Evolutionary conservation across 768 basidiomycete genomes (phyloP).

Genomic region (Lyophyllum decastes): DNA sequence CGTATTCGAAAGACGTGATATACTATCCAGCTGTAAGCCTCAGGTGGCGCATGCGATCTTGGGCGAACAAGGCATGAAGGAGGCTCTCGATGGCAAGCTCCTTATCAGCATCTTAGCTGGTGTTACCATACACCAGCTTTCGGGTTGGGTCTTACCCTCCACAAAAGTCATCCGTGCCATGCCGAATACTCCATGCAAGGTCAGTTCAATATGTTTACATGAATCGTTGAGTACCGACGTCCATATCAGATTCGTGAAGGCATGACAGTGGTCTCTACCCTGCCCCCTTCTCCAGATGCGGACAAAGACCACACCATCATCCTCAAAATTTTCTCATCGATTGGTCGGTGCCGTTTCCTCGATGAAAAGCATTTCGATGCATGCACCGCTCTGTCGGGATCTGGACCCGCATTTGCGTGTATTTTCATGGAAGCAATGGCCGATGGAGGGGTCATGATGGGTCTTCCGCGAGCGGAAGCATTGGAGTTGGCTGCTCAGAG

Average conservation of each 20-base stretch:
- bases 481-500: conserved; percentile 95
- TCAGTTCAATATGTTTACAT: conserved; percentile 30
- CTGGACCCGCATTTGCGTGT: conserved; percentile 96
- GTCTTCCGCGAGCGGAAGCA: conserved; percentile 89
- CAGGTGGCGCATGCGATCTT: conserved; percentile 81
- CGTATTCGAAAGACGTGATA: background rate
- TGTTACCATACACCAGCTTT: conserved; percentile 83
- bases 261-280: conserved; percentile 90
- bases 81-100: conserved; percentile 87
- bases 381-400: conserved; percentile 93
- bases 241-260: conserved; percentile 88
- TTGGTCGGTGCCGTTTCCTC: conserved; percentile 92
- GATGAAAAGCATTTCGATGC: conserved; percentile 99
- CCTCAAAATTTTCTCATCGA: conserved; percentile 94
- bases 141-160: conserved; percentile 69
- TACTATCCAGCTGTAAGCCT: conserved; percentile 80
- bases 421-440: conserved; percentile 98
- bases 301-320: conserved; percentile 72
- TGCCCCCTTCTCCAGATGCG: conserved; percentile 52
- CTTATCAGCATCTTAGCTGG: conserved; percentile 98
- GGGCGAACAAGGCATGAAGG: conserved; percentile 69
- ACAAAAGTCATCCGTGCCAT: conserved; percentile 92
- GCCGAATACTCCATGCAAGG: conserved; percentile 98
- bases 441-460: conserved; percentile 99
- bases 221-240: background rate